Base-by-base conservation (phyloP, 768 basidiomycete species). In the Tylopilus cervinicoccineus region DNA sequence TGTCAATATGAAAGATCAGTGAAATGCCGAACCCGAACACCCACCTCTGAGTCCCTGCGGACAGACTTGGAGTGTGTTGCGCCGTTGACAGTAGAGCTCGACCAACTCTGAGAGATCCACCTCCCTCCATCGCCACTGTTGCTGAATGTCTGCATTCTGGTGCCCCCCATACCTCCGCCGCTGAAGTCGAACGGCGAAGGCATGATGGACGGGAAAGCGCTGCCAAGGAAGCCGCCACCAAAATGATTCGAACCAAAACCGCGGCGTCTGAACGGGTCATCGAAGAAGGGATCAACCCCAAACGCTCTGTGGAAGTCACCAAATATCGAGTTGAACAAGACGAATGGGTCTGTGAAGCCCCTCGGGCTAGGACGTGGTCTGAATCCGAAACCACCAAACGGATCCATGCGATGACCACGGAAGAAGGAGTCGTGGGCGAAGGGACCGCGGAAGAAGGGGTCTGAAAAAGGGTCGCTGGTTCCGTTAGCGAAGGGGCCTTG, bases 291-390 rank as follows among this genome's bases (percentile, higher is more conserved):
- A 48, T 74, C 70, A 13, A 31, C 26, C 19, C 55, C 53, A 29
- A 69, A 67, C 19, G 67, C 65, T 24, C 57, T 55, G 37, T 72
- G 72, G 13, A 73, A 45, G 57, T 80, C 71, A 17, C 79, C 77
- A 50, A 91, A 89, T 47, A 88, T 79, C 4, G 78, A 74, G 52
- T 88, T 75, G 67, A 91, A 91, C 29, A 91, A 68, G 19, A 76
- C 69, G 61, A 88, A 89, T 2, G 88, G 88, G 61, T 90, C 86
- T 2, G 81, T 83, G 67, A 89, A 88, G 34, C 60, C 65, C 16
- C 54, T 44, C 5, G 50, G 27, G 37, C 55, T 54, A 5, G 54
- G 41, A 19, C 29, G 55, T 11, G 56, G 48, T 7, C 52, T 52
- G 22, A 59, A 62, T 13, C 58, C 62, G 42, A 52, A 57, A 29